A percentile compares a stretch with the other conserved stretches of the same genome.
Evolutionary conservation across 2,329 filamentous ascomycete genomes (phyloP).

Genomic region (Cladorrhinum sp.): DNA sequence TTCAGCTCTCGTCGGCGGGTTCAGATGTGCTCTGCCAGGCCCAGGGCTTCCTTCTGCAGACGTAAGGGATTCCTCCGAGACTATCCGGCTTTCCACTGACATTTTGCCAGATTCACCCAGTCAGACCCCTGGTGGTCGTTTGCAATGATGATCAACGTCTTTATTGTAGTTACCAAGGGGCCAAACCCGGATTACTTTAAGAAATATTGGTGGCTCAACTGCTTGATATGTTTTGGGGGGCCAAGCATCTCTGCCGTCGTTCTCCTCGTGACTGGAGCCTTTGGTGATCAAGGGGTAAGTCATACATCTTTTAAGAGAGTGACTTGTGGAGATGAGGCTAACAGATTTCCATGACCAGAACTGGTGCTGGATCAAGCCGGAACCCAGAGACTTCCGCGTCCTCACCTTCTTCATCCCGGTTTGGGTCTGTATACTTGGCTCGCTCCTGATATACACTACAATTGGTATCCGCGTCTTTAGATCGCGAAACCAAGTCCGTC

Average conservation of each 20-base stretch:
- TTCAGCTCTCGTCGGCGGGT: neutral
- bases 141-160: constrained; percentile 20
- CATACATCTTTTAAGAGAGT: neutral
- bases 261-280: constrained; percentile 11
- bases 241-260: constrained; percentile 12
- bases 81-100: constrained; percentile 33
- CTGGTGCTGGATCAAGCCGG: constrained; percentile 20
- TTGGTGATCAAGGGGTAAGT: constrained; percentile 17
- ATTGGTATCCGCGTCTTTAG: constrained; percentile 16
- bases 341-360: constrained; percentile 2
- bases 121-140: constrained; percentile 22
- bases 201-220: constrained; percentile 20
- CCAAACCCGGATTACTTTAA: constrained; percentile 9
- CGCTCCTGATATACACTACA: constrained; percentile 20
- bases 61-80: neutral
- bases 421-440: constrained; percentile 18
- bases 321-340: neutral
- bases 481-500: neutral
- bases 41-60: constrained; percentile 32
- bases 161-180: constrained; percentile 13
- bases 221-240: constrained; percentile 17
- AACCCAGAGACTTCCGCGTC: constrained; percentile 16
- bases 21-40: neutral
- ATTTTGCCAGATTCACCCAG: constrained; percentile 13
- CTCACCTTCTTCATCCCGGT: constrained; percentile 18